These are phyloP conservation scores for Claviceps spartinae DNA, from an alignment of 2,329 filamentous ascomycete species.

Conservation along the genomic window DNA sequence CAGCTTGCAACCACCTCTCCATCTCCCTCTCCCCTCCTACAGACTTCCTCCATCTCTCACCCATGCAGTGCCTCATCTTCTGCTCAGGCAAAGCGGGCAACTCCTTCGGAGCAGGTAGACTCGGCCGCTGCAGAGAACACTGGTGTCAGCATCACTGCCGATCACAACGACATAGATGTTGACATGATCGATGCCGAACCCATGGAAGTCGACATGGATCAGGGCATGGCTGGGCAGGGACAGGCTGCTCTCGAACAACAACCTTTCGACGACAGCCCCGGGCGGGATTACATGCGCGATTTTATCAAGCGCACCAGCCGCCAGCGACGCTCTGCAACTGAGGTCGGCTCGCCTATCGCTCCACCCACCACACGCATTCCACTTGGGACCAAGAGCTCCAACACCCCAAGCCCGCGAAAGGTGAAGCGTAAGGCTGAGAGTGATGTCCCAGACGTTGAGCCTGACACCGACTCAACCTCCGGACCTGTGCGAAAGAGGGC, in stretches of 20 bases:
- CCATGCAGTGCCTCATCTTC: not conserved
- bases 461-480: constrained; percentile 11
- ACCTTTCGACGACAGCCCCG: constrained; percentile 18
- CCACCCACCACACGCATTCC: constrained; percentile 15
- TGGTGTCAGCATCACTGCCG: not conserved
- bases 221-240: not conserved
- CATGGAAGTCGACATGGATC: not conserved
- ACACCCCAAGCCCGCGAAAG: constrained; percentile 20
- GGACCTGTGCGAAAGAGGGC: constrained; percentile 14
- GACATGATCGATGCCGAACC: no score
- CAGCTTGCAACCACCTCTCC: not conserved
- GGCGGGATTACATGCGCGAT: constrained; percentile 20
- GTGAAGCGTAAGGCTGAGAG: constrained; percentile 19
- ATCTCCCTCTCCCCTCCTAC: not conserved
- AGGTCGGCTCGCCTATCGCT: constrained; percentile 19
- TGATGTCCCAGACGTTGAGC: constrained; percentile 8
- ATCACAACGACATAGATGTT: not conserved
- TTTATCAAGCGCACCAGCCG: constrained; percentile 23
- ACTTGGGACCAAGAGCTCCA: constrained; percentile 22
- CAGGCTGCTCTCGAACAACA: not conserved
- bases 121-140: not conserved
- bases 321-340: constrained; percentile 15
- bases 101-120: not conserved
- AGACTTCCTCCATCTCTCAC: not conserved
- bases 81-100: not conserved